Evolutionary conservation across 169 alveolate genomes (phyloP).

Genomic region (Eimeria falciformis): DNA sequence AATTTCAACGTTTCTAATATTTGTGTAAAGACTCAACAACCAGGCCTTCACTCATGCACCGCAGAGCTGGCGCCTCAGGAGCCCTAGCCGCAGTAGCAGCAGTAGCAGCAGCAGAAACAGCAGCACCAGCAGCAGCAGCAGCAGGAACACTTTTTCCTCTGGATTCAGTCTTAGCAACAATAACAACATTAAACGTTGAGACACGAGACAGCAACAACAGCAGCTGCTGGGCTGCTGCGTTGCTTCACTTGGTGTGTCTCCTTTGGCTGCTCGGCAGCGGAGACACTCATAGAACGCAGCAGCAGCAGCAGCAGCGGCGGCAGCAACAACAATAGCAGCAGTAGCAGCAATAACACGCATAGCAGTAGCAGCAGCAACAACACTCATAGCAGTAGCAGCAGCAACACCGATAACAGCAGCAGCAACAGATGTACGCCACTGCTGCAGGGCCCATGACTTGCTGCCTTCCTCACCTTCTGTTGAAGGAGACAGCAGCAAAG

Average conservation of each 20-base stretch:
- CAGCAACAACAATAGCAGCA: slow-evolving; percentile 1
- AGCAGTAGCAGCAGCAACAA: background rate
- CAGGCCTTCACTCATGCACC: too few species aligned
- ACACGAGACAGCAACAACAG: background rate
- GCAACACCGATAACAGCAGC: background rate
- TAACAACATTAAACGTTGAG: background rate
- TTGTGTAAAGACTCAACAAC: too few species aligned
- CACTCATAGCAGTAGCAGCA: slow-evolving; percentile 50
- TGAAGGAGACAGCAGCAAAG: background rate
- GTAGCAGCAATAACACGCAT: background rate
- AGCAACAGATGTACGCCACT: slow-evolving; percentile 13
- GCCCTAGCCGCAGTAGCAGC: too few species aligned
- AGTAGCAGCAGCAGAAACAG: background rate
- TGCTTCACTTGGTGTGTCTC: background rate
- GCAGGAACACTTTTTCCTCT: background rate
- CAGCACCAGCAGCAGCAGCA: slow-evolving; percentile 18
- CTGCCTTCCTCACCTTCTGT: slow-evolving; percentile 11
- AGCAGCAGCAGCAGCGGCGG: background rate
- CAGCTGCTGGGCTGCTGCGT: background rate
- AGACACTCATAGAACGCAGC: background rate
- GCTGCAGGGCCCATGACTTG: slow-evolving; percentile 38
- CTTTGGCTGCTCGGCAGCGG: background rate
- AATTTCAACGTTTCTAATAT: too few species aligned
- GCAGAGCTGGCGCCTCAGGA: too few species aligned
- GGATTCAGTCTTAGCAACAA: too few species aligned